Conservation (phyloP, 192 early-diverging fungal genomes). For the Phycomyces nitens region DNA sequence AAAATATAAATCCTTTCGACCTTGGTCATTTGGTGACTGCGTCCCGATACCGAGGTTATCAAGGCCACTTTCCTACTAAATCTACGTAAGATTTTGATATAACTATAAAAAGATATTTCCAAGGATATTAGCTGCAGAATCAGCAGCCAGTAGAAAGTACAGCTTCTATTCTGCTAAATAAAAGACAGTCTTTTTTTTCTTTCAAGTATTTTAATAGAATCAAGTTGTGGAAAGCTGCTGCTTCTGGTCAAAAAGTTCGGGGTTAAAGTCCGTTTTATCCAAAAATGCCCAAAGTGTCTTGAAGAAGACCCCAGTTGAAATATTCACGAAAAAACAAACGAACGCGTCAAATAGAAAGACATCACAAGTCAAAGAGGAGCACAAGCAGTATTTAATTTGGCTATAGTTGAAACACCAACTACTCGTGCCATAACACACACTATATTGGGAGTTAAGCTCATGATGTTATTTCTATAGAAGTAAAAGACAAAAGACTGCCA, state of each 20-base stretch:
- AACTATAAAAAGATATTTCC: slow-evolving; percentile 3
- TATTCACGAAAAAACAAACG: slow-evolving; percentile 7
- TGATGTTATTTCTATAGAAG: slow-evolving; percentile 8
- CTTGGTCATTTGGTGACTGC: neutral
- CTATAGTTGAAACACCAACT: slow-evolving; percentile 5
- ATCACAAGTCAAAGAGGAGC: neutral
- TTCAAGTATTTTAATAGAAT: slow-evolving; percentile 12
- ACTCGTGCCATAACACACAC: slow-evolving; percentile 14
- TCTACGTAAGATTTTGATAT: neutral
- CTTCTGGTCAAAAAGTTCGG: neutral
- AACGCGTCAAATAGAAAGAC: neutral
- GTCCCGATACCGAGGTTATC: slow-evolving; percentile 2
- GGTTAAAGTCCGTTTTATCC: neutral
- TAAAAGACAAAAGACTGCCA: neutral
- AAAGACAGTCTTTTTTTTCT: neutral
- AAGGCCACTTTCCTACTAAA: neutral
- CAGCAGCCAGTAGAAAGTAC: too few relatives aligned
- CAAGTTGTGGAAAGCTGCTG: slow-evolving; percentile 5
- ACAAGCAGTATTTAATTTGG: neutral
- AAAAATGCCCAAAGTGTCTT: neutral
- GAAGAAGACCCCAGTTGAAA: slow-evolving; percentile 5
- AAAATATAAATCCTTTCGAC: slow-evolving; percentile 5
- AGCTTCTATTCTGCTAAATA: neutral
- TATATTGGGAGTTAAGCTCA: slow-evolving; percentile 9
- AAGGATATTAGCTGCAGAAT: neutral